Percentiles rank a stretch among this genome's conserved stretches.
Conservation (phyloP, 352 stramenopile species). For the Pythium vanterpoolii region DNA sequence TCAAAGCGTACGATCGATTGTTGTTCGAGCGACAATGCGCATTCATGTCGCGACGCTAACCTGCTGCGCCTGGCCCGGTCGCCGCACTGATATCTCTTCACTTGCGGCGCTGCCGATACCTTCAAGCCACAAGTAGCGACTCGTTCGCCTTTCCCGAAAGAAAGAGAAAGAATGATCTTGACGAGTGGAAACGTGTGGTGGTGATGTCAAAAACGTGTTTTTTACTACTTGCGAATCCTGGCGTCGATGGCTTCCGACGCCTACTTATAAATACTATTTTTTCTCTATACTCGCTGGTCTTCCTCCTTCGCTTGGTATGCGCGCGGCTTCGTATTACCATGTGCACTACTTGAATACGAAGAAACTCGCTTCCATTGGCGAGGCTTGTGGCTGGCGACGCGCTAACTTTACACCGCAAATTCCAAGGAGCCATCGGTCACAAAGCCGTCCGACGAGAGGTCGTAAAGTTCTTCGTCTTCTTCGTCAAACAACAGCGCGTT, state of each 20-base stretch:
- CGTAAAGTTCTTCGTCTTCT: conserved; percentile 3
- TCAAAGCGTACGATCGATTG: too few relatives aligned
- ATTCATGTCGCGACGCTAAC: too few relatives aligned
- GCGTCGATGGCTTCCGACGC: neutral
- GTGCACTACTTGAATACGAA: conserved; percentile 11
- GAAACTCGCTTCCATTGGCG: conserved; percentile 1
- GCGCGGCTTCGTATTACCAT: conserved; percentile 2
- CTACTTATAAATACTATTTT: conserved; percentile 1
- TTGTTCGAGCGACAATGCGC: too few relatives aligned
- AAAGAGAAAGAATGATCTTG: too few relatives aligned
- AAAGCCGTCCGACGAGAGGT: neutral
- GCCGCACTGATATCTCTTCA: too few relatives aligned
- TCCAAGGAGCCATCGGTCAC: neutral
- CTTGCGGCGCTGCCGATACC: too few relatives aligned
- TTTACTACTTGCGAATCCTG: too few relatives aligned
- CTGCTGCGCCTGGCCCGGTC: too few relatives aligned
- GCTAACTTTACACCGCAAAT: neutral
- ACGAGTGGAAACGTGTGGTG: too few relatives aligned
- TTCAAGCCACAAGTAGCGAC: too few relatives aligned
- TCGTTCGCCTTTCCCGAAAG: too few relatives aligned
- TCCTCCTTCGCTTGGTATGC: neutral
- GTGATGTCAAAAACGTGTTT: too few relatives aligned
- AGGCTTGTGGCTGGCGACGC: neutral
- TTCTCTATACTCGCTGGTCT: neutral
- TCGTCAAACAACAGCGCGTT: conserved; percentile 18